Percentiles rank a stretch among this genome's conserved stretches.
Evolutionary conservation across 371 early-diverging fungal species (phyloP).

Genomic region (Zopfochytrium polystomum): DNA sequence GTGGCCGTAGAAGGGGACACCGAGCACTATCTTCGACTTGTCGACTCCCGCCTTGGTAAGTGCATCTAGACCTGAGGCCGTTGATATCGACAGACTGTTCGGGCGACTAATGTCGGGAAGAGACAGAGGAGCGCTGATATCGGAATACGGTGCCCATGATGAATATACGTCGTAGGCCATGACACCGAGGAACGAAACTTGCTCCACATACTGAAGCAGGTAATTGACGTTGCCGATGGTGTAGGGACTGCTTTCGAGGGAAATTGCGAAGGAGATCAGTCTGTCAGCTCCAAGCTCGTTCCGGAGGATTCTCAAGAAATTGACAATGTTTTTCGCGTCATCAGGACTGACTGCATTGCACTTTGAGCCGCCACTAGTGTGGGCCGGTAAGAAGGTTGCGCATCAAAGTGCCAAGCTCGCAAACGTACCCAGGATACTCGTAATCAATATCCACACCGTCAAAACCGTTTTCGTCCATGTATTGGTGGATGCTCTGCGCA

Average conservation of each 20-base stretch:
- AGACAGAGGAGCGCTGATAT: slow-evolving; percentile 63
- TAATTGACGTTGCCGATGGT: slow-evolving; percentile 51
- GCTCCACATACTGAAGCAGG: slow-evolving; percentile 57
- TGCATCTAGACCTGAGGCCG: slow-evolving; percentile 49
- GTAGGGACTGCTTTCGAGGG: slow-evolving; percentile 60
- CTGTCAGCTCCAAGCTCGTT: slow-evolving; percentile 59
- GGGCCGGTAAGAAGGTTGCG: slow-evolving; percentile 3
- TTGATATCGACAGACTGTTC: slow-evolving; percentile 37
- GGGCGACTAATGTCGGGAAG: slow-evolving; percentile 47
- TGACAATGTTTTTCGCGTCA: slow-evolving; percentile 53
- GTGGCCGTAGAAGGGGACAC: slow-evolving; percentile 53
- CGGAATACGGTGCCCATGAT: slow-evolving; percentile 61
- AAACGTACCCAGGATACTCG: no score
- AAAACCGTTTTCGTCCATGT: slow-evolving; percentile 35
- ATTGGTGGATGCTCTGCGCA: slow-evolving; percentile 51
- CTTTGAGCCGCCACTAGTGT: slow-evolving; percentile 70
- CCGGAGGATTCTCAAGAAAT: slow-evolving; percentile 62
- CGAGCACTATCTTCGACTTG: slow-evolving; percentile 52
- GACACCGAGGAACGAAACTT: slow-evolving; percentile 65
- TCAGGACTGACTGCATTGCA: slow-evolving; percentile 58
- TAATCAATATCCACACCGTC: no score
- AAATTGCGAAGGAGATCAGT: slow-evolving; percentile 67
- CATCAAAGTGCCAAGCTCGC: slow-evolving; percentile 9
- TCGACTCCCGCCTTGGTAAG: slow-evolving; percentile 67
- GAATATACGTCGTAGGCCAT: slow-evolving; percentile 58